phyloP scores from a whole-genome alignment of 345 rosid genomes.

The Hibiscus syriacus region DNA sequence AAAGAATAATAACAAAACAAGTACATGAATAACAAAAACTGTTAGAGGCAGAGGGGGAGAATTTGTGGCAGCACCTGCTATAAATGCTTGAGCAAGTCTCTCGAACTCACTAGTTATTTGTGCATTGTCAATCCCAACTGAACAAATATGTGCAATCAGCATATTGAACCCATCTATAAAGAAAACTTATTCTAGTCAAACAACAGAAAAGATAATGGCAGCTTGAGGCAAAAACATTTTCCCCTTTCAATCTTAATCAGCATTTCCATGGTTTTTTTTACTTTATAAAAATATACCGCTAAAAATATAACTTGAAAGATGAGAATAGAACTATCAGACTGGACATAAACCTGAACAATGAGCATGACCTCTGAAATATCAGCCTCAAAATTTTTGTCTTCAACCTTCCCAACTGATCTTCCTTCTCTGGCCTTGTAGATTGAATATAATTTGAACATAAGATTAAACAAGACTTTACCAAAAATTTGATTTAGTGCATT shows the following conservation, averaged over 20 bases:
- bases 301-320: too few species aligned
- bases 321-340: not conserved
- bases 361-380: slow-evolving; percentile 82
- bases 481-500: not conserved
- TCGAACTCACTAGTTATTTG: too few species aligned
- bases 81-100: too few species aligned
- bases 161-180: slow-evolving; percentile 2
- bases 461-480: not conserved
- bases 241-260: not conserved
- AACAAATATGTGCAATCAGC: slow-evolving; percentile 39
- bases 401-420: slow-evolving; percentile 28
- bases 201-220: not conserved
- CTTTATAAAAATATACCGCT: not conserved
- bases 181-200: not conserved
- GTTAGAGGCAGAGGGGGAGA: too few species aligned
- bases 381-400: slow-evolving; percentile 34
- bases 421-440: too few species aligned
- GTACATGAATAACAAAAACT: slow-evolving; percentile 84
- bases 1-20: not conserved
- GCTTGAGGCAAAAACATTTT: slow-evolving; percentile 5
- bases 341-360: slow-evolving; percentile 74
- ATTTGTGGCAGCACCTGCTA: too few species aligned
- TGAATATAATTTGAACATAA: not conserved
- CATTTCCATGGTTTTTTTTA: not conserved
- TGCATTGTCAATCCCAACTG: slow-evolving; percentile 41